Percentiles rank a stretch among this genome's conserved stretches.
phyloP scores from a whole-genome alignment of 805 yeast species.

The Zygosaccharomyces siamensis region DNA sequence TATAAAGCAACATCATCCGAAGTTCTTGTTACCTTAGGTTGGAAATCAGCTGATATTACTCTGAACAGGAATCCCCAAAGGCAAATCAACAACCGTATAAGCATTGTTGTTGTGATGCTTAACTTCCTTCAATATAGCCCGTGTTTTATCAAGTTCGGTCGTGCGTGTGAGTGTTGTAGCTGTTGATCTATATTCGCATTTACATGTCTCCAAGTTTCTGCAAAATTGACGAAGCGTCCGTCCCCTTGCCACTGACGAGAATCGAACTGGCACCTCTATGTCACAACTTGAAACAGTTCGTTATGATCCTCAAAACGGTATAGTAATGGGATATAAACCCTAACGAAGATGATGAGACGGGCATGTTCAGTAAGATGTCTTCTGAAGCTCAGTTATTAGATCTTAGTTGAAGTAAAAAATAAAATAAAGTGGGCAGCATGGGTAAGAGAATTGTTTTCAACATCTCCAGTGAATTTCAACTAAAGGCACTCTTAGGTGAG shows the following conservation, averaged over 20 bases:
- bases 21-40: constrained; percentile 18
- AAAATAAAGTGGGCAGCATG: constrained; percentile 26
- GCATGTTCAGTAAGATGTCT: neutral
- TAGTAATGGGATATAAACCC: neutral
- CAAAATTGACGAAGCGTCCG: neutral
- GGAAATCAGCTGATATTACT: constrained; percentile 9
- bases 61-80: constrained; percentile 1
- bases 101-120: neutral
- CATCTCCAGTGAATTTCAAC: constrained; percentile 81
- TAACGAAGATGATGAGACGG: neutral
- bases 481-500: constrained; percentile 82
- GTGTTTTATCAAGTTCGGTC: no score
- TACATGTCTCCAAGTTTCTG: neutral
- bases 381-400: no score
- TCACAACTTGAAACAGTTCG: constrained; percentile 4
- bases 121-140: no score
- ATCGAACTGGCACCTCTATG: constrained; percentile 1
- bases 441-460: constrained; percentile 58
- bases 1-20: neutral
- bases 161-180: neutral
- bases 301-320: constrained; percentile 5
- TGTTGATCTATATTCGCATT: neutral
- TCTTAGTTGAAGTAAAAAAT: no score
- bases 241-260: neutral
- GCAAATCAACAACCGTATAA: neutral